phyloP scores from a whole-genome alignment of 2,329 filamentous ascomycete genomes.

The Penicillium sp. region DNA sequence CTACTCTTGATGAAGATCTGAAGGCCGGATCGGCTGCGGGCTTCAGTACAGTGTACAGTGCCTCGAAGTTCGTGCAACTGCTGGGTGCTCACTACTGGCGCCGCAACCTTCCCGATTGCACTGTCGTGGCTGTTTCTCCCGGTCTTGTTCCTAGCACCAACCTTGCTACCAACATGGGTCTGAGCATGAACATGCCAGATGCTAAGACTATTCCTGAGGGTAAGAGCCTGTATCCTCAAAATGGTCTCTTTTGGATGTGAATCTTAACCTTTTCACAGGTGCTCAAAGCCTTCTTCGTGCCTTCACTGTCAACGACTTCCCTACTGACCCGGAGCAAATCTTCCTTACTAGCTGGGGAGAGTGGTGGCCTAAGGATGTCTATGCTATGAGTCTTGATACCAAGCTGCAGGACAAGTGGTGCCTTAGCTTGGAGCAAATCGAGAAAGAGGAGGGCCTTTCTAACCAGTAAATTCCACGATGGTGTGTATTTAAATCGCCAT shows the following conservation, averaged over 20 bases:
- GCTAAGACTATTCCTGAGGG: constrained; percentile 27
- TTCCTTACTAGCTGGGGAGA: constrained; percentile 32
- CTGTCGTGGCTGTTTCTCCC: constrained; percentile 24
- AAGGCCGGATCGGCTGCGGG: constrained; percentile 25
- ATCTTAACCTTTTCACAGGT: constrained; percentile 9
- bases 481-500: background rate
- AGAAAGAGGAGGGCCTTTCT: constrained; percentile 17
- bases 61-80: constrained; percentile 25
- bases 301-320: constrained; percentile 17
- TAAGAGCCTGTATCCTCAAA: background rate
- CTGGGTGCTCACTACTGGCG: constrained; percentile 28
- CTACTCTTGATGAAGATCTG: constrained; percentile 22
- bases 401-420: constrained; percentile 27
- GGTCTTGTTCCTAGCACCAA: constrained; percentile 23
- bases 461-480: background rate
- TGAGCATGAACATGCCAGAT: constrained; percentile 26
- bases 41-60: constrained; percentile 20
- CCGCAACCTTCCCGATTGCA: constrained; percentile 21
- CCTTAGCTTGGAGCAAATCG: constrained; percentile 23
- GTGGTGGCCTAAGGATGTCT: constrained; percentile 29
- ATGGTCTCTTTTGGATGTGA: background rate
- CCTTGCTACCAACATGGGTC: constrained; percentile 16
- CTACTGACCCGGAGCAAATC: constrained; percentile 24
- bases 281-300: constrained; percentile 26
- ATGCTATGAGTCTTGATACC: constrained; percentile 20